Conservation (phyloP, 306 rosid species). For the Medicago truncatula region DNA sequence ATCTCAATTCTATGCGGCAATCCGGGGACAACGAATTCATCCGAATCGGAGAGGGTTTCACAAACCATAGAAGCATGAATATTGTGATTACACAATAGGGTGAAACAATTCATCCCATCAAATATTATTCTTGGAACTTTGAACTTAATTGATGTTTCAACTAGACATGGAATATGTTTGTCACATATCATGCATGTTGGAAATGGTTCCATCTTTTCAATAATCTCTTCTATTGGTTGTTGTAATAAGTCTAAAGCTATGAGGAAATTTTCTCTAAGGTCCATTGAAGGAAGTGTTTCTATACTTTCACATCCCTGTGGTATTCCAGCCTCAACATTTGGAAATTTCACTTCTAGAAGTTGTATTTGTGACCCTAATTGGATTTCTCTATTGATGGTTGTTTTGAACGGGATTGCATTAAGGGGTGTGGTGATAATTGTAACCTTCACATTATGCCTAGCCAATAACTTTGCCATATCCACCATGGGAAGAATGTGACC, state of each 20-base stretch:
- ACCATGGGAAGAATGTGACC: slow-evolving; percentile 84
- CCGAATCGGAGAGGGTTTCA: slow-evolving; percentile 22
- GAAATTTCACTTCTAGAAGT: slow-evolving; percentile 44
- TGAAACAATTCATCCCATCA: slow-evolving; percentile 47
- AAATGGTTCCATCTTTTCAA: slow-evolving; percentile 38
- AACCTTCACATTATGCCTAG: slow-evolving; percentile 53
- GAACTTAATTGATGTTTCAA: slow-evolving; percentile 38
- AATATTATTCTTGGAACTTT: slow-evolving; percentile 58
- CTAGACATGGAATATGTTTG: slow-evolving; percentile 47
- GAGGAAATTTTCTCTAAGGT: slow-evolving; percentile 50
- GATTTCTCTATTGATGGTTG: slow-evolving; percentile 44
- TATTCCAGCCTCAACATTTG: slow-evolving; percentile 43
- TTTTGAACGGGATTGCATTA: slow-evolving; percentile 44
- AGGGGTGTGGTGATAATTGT: slow-evolving; percentile 71
- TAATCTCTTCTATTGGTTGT: slow-evolving; percentile 39
- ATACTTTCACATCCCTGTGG: slow-evolving; percentile 58
- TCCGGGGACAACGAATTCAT: slow-evolving; percentile 40
- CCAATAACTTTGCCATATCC: slow-evolving; percentile 68
- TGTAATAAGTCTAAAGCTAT: slow-evolving; percentile 48
- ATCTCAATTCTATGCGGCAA: slow-evolving; percentile 42
- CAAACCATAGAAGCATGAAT: slow-evolving; percentile 11
- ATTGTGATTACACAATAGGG: slow-evolving; percentile 43
- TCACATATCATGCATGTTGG: slow-evolving; percentile 61
- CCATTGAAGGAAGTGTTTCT: slow-evolving; percentile 62
- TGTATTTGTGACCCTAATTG: slow-evolving; percentile 46